These are phyloP conservation scores for Triticum turgidum DNA, from an alignment of 176 grass and related monocot genomes.

Conservation along the genomic window DNA sequence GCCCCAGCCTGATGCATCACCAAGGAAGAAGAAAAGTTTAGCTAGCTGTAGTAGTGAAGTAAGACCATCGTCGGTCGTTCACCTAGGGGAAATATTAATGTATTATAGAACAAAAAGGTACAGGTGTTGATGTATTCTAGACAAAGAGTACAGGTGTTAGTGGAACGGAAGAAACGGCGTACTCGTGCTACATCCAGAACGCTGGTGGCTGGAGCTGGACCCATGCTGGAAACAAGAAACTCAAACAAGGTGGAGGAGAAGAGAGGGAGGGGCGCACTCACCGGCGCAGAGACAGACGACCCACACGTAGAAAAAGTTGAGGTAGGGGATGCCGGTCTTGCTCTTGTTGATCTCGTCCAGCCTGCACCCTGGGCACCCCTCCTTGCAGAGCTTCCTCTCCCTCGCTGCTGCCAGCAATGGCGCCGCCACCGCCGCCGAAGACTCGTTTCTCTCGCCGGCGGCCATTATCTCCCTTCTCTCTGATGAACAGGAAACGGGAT, in stretches of 20 bases:
- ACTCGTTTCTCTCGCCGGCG: neutral
- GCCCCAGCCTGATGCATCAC: neutral
- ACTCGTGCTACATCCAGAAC: neutral
- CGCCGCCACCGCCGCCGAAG: neutral
- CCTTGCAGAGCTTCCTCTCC: neutral
- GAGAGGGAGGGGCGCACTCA: neutral
- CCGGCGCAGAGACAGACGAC: slow-evolving; percentile 54
- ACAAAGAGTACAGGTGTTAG: neutral
- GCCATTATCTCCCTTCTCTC: slow-evolving; percentile 9
- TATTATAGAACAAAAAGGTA: neutral
- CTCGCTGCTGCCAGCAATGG: slow-evolving; percentile 30
- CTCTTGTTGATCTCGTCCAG: slow-evolving; percentile 31
- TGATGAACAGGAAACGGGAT: neutral
- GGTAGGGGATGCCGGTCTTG: slow-evolving; percentile 45
- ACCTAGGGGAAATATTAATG: neutral
- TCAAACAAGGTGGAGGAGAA: neutral
- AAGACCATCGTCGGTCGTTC: neutral
- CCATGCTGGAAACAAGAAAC: neutral
- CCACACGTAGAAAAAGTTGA: slow-evolving; percentile 70
- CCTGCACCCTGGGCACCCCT: slow-evolving; percentile 51
- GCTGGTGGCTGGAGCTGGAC: no score
- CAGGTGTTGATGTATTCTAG: no score
- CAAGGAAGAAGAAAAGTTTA: neutral
- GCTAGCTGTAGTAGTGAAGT: neutral
- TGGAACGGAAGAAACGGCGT: neutral